A percentile compares a stretch with the other conserved stretches of the same genome.
Conservation (phyloP, 2,329 filamentous ascomycete species). For the Fusarium hostae region DNA sequence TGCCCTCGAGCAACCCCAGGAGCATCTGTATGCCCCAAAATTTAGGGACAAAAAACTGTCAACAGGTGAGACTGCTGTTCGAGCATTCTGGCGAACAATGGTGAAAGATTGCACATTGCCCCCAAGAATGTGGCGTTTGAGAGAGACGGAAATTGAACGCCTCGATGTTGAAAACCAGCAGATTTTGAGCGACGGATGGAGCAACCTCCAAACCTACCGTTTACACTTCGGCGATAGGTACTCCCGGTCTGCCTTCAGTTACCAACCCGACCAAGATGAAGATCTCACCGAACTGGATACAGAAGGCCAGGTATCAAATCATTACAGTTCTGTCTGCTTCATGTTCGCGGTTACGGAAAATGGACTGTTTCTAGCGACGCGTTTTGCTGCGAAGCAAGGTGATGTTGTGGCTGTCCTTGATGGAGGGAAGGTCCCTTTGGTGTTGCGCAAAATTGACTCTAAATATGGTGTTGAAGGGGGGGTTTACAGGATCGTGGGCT, state of each 20-base stretch:
- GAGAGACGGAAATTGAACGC: background rate
- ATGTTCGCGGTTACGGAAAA: conserved; percentile 4
- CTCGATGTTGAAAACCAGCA: background rate
- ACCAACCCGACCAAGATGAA: background rate
- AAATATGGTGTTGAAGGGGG: rapidly evolving
- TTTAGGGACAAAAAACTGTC: background rate
- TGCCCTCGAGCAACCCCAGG: rapidly evolving
- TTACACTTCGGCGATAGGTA: background rate
- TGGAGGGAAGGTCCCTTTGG: conserved; percentile 22
- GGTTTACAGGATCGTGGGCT: conserved; percentile 5
- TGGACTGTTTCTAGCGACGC: conserved; percentile 4
- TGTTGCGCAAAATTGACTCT: background rate
- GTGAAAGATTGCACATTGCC: conserved; percentile 11
- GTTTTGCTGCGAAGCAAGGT: background rate
- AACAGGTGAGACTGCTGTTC: background rate
- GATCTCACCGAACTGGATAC: background rate
- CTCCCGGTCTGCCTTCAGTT: background rate
- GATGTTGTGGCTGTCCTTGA: conserved; percentile 21
- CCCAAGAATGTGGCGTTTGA: conserved; percentile 9
- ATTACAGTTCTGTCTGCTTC: background rate
- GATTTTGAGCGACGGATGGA: background rate
- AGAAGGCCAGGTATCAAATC: background rate
- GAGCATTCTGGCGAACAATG: conserved; percentile 21
- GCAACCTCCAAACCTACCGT: rapidly evolving
- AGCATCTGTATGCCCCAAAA: background rate